phyloP scores from a whole-genome alignment of 352 stramenopile species.

The Globisporangium alternatum region DNA sequence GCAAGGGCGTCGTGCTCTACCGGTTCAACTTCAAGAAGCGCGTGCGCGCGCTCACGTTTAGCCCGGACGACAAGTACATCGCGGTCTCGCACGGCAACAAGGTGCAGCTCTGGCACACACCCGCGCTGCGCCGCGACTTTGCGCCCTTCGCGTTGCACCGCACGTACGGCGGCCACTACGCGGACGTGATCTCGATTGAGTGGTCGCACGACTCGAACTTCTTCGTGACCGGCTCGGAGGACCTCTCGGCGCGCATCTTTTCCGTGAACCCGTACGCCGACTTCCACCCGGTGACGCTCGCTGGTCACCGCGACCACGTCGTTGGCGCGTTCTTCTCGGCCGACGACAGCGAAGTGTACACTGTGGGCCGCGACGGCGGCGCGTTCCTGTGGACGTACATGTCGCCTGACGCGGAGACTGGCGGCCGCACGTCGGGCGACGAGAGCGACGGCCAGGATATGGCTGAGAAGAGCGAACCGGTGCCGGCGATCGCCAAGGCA shows the following conservation, averaged over 20 bases:
- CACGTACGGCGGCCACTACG: slow-evolving; percentile 88
- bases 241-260: slow-evolving; percentile 87
- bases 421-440: slow-evolving; percentile 29
- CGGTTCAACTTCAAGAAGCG: slow-evolving; percentile 94
- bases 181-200: slow-evolving; percentile 80
- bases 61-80: slow-evolving; percentile 86
- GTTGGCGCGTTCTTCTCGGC: slow-evolving; percentile 85
- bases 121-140: slow-evolving; percentile 85
- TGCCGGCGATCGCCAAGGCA: slow-evolving; percentile 68
- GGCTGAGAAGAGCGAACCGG: slow-evolving; percentile 21
- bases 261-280: slow-evolving; percentile 63
- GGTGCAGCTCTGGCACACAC: slow-evolving; percentile 90
- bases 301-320: slow-evolving; percentile 86
- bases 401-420: slow-evolving; percentile 37
- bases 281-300: slow-evolving; percentile 86
- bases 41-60: slow-evolving; percentile 86
- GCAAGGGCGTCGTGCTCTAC: slow-evolving; percentile 88
- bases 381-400: slow-evolving; percentile 87
- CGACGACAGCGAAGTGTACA: slow-evolving; percentile 82
- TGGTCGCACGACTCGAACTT: slow-evolving; percentile 90
- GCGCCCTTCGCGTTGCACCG: slow-evolving; percentile 88
- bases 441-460: slow-evolving; percentile 33
- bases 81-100: slow-evolving; percentile 89
- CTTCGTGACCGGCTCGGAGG: slow-evolving; percentile 87
- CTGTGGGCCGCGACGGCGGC: slow-evolving; percentile 81